Conservation (phyloP, 352 stramenopile genomes). For the Pythium phragmitis region DNA sequence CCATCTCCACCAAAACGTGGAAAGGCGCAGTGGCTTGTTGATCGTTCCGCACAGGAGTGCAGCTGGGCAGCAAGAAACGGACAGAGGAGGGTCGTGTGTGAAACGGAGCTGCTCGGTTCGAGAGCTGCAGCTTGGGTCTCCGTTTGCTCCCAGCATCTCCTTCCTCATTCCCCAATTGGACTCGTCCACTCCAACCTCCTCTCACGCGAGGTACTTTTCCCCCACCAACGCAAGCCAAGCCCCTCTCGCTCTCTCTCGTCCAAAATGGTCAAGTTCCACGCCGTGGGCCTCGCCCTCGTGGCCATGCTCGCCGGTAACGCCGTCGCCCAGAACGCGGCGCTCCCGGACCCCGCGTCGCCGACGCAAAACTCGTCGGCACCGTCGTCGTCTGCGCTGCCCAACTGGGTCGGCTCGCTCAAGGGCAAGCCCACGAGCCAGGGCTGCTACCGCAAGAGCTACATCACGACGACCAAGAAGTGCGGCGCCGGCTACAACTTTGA, state of each 20-base stretch:
- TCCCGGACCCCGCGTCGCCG: slow-evolving; percentile 15
- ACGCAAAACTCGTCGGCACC: slow-evolving; percentile 34
- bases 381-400: slow-evolving; percentile 27
- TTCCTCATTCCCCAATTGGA: slow-evolving; percentile 5
- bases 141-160: background rate
- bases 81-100: background rate
- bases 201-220: background rate
- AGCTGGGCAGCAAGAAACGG: slow-evolving; percentile 2
- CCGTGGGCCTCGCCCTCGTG: background rate
- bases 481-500: slow-evolving; percentile 47
- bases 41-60: background rate
- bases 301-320: slow-evolving; percentile 7
- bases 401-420: slow-evolving; percentile 39
- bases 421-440: slow-evolving; percentile 32
- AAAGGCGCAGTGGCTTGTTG: too few relatives aligned
- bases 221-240: background rate
- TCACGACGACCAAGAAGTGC: slow-evolving; percentile 34
- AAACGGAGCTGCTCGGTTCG: background rate
- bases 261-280: slow-evolving; percentile 20
- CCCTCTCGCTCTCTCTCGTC: background rate
- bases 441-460: slow-evolving; percentile 53
- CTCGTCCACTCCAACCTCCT: slow-evolving; percentile 2
- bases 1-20: too few relatives aligned
- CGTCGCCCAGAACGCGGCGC: slow-evolving; percentile 15
- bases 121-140: background rate